phyloP scores from a whole-genome alignment of 78 protist species.

The Chrysochromulina parva region DNA sequence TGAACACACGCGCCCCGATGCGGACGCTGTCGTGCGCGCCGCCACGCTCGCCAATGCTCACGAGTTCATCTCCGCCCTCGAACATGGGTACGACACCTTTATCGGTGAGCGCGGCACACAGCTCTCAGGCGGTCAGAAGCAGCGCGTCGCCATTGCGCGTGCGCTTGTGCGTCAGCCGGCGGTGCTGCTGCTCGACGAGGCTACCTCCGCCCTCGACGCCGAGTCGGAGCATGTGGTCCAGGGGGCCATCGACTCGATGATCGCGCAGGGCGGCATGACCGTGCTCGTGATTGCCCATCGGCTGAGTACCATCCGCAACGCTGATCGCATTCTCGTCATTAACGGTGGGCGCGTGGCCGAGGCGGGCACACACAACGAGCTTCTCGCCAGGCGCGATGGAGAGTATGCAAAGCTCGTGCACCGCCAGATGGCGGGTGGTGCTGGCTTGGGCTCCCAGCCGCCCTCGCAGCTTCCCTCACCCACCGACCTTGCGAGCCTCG shows the following conservation, averaged over 20 bases:
- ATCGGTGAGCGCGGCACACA: conserved; percentile 86
- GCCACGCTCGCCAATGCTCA: not conserved
- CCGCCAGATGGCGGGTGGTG: too few relatives aligned
- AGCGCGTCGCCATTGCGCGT: conserved; percentile 77
- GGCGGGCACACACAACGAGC: not conserved
- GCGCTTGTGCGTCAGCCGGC: conserved; percentile 51
- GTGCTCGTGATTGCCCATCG: conserved; percentile 21
- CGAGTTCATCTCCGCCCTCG: not conserved
- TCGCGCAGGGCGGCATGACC: not conserved
- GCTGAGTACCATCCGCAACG: not conserved
- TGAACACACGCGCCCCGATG: not conserved
- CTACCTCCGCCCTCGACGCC: conserved; percentile 75
- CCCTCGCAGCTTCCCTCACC: too few relatives aligned
- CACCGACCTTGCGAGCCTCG: too few relatives aligned
- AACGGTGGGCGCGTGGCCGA: not conserved
- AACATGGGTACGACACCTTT: conserved; percentile 72
- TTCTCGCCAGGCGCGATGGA: not conserved
- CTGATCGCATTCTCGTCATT: not conserved
- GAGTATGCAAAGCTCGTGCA: too few relatives aligned
- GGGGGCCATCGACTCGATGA: conserved; percentile 35
- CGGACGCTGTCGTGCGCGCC: not conserved
- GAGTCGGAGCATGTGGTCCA: conserved; percentile 69
- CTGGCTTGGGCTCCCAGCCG: too few relatives aligned
- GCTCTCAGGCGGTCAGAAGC: conserved; percentile 91
- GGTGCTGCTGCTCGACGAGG: conserved; percentile 60